phyloP scores from a whole-genome alignment of 108 stramenopile species.

The Conticribra weissflogii region DNA sequence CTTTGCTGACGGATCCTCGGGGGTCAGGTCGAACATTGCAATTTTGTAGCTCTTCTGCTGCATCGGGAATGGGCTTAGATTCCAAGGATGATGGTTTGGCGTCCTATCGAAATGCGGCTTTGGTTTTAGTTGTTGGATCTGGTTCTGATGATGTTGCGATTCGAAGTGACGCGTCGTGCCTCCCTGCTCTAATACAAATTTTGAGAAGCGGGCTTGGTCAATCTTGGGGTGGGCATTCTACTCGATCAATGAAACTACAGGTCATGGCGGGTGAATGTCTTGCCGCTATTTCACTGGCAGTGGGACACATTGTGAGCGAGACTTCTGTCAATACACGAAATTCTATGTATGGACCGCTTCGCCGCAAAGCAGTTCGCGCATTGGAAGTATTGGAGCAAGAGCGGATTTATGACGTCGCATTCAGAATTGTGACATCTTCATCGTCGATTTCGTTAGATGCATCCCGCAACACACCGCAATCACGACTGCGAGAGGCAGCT shows the following conservation, averaged over 20 bases:
- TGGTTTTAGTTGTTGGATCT: slow-evolving; percentile 67
- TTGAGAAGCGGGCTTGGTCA: slow-evolving; percentile 19
- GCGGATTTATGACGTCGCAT: slow-evolving; percentile 34
- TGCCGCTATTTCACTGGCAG: slow-evolving; percentile 35
- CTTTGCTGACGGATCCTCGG: slow-evolving; percentile 62
- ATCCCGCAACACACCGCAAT: slow-evolving; percentile 61
- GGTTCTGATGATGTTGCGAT: slow-evolving; percentile 16
- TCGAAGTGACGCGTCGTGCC: slow-evolving; percentile 28
- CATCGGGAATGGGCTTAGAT: slow-evolving; percentile 6
- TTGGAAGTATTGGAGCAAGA: slow-evolving; percentile 42
- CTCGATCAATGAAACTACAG: slow-evolving; percentile 31
- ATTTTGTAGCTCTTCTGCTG: slow-evolving; percentile 3
- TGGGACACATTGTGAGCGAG: slow-evolving; percentile 17
- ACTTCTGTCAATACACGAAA: neutral
- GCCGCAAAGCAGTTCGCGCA: slow-evolving; percentile 17
- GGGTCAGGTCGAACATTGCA: slow-evolving; percentile 34
- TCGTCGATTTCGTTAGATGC: slow-evolving; percentile 64
- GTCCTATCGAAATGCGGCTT: slow-evolving; percentile 71
- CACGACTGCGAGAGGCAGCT: slow-evolving; percentile 68
- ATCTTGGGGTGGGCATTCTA: slow-evolving; percentile 8
- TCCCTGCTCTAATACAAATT: slow-evolving; percentile 44
- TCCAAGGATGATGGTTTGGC: slow-evolving; percentile 37
- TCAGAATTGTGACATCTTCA: slow-evolving; percentile 29
- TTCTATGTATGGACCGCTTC: slow-evolving; percentile 14
- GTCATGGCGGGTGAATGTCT: slow-evolving; percentile 38